Evolutionary conservation across 2,329 filamentous ascomycete species (phyloP).

Genomic region (Colletotrichum melonis): DNA sequence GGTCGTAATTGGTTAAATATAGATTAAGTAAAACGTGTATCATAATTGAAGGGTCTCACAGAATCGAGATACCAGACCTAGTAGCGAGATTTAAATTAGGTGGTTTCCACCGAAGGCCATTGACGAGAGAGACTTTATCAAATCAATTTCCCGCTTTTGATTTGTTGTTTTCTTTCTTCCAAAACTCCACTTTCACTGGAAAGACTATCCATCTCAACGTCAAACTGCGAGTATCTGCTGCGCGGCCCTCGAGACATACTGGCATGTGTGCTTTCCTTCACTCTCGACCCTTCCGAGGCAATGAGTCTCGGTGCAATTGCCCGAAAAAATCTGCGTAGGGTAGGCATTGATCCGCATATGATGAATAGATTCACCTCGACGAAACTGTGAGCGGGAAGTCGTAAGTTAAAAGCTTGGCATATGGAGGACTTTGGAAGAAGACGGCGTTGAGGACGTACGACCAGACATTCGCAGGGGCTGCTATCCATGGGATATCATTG

Average conservation of each 20-base stretch:
- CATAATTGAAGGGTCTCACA: no score
- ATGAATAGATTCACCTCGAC: slow-evolving; percentile 44
- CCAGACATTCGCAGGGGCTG: slow-evolving; percentile 37
- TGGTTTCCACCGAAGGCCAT: no score
- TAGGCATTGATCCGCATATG: slow-evolving; percentile 48
- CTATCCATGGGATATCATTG: slow-evolving; percentile 30
- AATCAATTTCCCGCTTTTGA: neutral
- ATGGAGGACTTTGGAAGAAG: neutral
- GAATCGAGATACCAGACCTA: no score
- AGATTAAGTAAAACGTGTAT: no score
- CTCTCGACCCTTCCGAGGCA: slow-evolving; percentile 16
- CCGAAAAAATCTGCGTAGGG: slow-evolving; percentile 48
- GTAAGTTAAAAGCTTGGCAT: neutral
- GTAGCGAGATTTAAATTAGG: no score
- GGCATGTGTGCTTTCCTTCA: neutral
- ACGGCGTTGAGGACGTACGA: slow-evolving; percentile 13
- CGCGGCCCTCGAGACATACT: neutral
- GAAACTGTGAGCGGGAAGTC: slow-evolving; percentile 33
- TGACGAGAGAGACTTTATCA: no score
- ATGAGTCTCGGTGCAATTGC: slow-evolving; percentile 45
- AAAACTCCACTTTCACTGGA: slow-evolving; percentile 14
- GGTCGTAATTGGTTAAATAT: no score
- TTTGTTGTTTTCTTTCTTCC: neutral
- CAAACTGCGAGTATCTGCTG: slow-evolving; percentile 16
- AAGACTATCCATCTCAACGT: slow-evolving; percentile 20